A percentile compares a stretch with the other conserved stretches of the same genome.
These are phyloP conservation scores for Echinosophora koreensis DNA, from an alignment of 306 rosid genomes.

Conservation along the genomic window DNA sequence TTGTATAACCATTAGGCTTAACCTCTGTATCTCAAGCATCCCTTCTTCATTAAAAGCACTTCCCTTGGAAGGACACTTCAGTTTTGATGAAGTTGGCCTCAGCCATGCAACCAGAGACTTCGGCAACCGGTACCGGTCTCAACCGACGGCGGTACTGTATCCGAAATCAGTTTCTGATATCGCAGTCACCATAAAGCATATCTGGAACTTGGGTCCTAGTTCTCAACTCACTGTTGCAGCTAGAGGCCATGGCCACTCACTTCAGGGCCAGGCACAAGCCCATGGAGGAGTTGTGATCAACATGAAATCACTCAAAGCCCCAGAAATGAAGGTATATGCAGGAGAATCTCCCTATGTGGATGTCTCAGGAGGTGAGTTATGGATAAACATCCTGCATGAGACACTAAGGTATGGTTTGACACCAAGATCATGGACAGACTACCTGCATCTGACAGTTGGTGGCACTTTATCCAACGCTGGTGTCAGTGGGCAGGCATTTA, in stretches of 20 bases:
- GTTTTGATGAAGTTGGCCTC: constrained; percentile 67
- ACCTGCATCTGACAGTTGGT: constrained; percentile 90
- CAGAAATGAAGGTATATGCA: constrained; percentile 61
- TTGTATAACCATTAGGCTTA: constrained; percentile 57
- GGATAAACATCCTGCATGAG: constrained; percentile 93
- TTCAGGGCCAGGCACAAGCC: constrained; percentile 89
- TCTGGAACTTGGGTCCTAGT: constrained; percentile 78
- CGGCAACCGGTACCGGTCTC: constrained; percentile 76
- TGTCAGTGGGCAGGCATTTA: constrained; percentile 93
- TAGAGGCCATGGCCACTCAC: constrained; percentile 98
- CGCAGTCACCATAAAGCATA: constrained; percentile 67
- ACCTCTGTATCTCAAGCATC: constrained; percentile 60
- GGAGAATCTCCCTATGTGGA: constrained; percentile 70
- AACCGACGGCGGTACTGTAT: constrained; percentile 75
- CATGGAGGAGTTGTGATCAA: constrained; percentile 81
- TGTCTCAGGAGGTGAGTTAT: constrained; percentile 89
- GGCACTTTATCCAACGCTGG: constrained; percentile 98
- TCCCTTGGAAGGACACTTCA: constrained; percentile 72
- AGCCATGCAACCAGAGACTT: constrained; percentile 79
- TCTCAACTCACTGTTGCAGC: constrained; percentile 90
- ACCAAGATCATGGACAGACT: constrained; percentile 98
- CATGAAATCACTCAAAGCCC: constrained; percentile 77
- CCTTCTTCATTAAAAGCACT: constrained; percentile 66
- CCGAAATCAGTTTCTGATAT: constrained; percentile 87
- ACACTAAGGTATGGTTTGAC: constrained; percentile 80